A percentile compares a stretch with the other conserved stretches of the same genome.
These are phyloP conservation scores for Polyporus arcularius DNA, from an alignment of 768 basidiomycete species.

Conservation along the genomic window DNA sequence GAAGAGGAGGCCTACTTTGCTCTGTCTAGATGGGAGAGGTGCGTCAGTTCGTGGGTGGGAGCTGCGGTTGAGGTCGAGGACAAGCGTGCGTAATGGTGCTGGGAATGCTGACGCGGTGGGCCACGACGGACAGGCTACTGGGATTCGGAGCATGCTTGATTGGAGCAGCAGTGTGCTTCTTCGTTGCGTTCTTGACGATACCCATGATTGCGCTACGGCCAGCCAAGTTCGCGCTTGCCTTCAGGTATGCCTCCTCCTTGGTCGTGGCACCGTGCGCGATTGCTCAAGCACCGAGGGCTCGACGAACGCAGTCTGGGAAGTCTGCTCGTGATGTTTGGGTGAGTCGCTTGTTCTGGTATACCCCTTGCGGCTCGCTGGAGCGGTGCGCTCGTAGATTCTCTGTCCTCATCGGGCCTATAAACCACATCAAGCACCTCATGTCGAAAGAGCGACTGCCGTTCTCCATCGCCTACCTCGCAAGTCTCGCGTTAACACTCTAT, in stretches of 20 bases:
- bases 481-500: slow-evolving; percentile 85
- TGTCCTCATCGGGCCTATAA: slow-evolving; percentile 86
- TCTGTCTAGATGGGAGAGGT: slow-evolving; percentile 92
- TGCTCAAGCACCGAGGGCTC: background rate
- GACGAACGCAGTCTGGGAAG: slow-evolving; percentile 67
- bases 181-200: slow-evolving; percentile 84
- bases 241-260: slow-evolving; percentile 51
- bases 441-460: slow-evolving; percentile 86
- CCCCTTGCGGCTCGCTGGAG: background rate
- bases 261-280: background rate
- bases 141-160: slow-evolving; percentile 89
- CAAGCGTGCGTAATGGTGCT: background rate
- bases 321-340: slow-evolving; percentile 96
- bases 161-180: slow-evolving; percentile 93
- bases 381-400: slow-evolving; percentile 56
- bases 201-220: slow-evolving; percentile 74
- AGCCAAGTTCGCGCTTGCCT: slow-evolving; percentile 88
- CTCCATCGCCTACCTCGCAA: slow-evolving; percentile 78
- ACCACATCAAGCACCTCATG: slow-evolving; percentile 86
- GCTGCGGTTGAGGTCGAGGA: slow-evolving; percentile 40
- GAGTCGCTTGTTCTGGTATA: slow-evolving; percentile 27
- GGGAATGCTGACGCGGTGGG: background rate
- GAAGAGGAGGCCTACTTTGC: slow-evolving; percentile 98
- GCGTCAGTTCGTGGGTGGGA: slow-evolving; percentile 17
- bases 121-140: slow-evolving; percentile 57